A percentile compares a stretch with the other conserved stretches of the same genome.
These are phyloP conservation scores for Anastatica hierochuntica DNA, from an alignment of 345 rosid species.

Conservation along the genomic window DNA sequence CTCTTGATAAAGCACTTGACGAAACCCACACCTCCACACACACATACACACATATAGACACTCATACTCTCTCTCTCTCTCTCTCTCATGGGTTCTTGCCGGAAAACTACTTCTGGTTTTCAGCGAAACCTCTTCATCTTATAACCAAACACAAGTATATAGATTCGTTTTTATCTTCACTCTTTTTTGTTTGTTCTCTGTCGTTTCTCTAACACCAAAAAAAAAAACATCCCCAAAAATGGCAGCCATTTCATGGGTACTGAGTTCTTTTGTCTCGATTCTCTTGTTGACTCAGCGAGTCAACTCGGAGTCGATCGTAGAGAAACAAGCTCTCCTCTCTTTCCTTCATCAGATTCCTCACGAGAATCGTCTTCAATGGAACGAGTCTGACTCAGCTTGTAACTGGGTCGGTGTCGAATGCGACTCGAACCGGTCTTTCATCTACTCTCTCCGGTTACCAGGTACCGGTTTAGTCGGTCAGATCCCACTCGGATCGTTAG, in stretches of 20 bases:
- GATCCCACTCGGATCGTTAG: conserved; percentile 58
- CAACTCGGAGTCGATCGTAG: conserved; percentile 55
- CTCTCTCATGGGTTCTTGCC: conserved; percentile 33
- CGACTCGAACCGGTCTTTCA: conserved; percentile 41
- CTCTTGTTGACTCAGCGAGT: conserved; percentile 33
- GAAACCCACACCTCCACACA: conserved; percentile 13
- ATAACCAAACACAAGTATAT: not conserved
- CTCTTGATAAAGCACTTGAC: conserved; percentile 15
- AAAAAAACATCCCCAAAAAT: conserved; percentile 16
- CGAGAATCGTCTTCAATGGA: conserved; percentile 72
- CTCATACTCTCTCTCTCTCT: not conserved
- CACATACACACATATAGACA: conserved; percentile 4
- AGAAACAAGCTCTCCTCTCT: conserved; percentile 74
- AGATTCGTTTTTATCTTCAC: not conserved
- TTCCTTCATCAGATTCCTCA: conserved; percentile 52
- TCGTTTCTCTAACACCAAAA: not conserved
- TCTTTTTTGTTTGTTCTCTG: not conserved
- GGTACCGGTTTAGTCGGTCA: conserved; percentile 72
- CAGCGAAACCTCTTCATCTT: conserved; percentile 6
- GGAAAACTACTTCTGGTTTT: conserved; percentile 23
- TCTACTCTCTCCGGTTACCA: conserved; percentile 66
- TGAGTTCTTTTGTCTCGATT: conserved; percentile 18
- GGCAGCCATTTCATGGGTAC: conserved; percentile 23
- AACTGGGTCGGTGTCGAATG: conserved; percentile 79
- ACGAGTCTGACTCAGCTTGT: conserved; percentile 60